Evolutionary conservation across 1,284 basidiomycete species (phyloP).

Genomic region (Exobasidium cylindrosporum): DNA sequence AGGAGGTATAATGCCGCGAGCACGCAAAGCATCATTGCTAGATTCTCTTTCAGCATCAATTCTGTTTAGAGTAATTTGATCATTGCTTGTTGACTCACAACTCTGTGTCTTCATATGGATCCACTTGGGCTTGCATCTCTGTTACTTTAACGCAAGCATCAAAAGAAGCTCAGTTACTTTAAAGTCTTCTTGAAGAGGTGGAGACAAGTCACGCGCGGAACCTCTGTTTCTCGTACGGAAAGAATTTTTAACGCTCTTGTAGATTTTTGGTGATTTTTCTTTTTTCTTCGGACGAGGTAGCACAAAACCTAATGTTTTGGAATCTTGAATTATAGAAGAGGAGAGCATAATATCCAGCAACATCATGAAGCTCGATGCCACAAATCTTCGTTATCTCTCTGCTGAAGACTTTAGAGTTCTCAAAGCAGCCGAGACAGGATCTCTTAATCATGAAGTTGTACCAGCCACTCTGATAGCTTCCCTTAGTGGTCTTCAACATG

Average conservation of each 20-base stretch:
- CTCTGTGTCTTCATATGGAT: slow-evolving; percentile 47
- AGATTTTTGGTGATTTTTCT: too few species aligned
- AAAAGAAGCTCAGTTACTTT: too few species aligned
- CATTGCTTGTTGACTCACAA: slow-evolving; percentile 37
- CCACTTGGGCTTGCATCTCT: slow-evolving; percentile 32
- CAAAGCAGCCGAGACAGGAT: slow-evolving; percentile 94
- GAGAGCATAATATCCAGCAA: too few species aligned
- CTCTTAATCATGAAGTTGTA: slow-evolving; percentile 95
- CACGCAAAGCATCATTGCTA: slow-evolving; percentile 50
- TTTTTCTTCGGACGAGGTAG: too few species aligned
- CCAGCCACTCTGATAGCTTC: slow-evolving; percentile 83
- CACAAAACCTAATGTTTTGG: too few species aligned
- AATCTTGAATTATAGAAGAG: too few species aligned
- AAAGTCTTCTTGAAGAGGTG: too few species aligned
- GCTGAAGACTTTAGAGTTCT: slow-evolving; percentile 91
- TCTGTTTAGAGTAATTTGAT: neutral
- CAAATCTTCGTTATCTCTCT: slow-evolving; percentile 87
- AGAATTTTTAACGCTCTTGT: too few species aligned
- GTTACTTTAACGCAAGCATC: neutral
- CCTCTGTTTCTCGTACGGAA: too few species aligned
- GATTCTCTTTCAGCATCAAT: too few species aligned
- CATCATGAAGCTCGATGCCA: slow-evolving; percentile 82
- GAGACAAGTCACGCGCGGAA: too few species aligned
- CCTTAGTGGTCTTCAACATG: slow-evolving; percentile 82
- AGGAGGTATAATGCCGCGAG: slow-evolving; percentile 51